Conservation (phyloP, 768 basidiomycete genomes). For the Peribolospora baueri region DNA sequence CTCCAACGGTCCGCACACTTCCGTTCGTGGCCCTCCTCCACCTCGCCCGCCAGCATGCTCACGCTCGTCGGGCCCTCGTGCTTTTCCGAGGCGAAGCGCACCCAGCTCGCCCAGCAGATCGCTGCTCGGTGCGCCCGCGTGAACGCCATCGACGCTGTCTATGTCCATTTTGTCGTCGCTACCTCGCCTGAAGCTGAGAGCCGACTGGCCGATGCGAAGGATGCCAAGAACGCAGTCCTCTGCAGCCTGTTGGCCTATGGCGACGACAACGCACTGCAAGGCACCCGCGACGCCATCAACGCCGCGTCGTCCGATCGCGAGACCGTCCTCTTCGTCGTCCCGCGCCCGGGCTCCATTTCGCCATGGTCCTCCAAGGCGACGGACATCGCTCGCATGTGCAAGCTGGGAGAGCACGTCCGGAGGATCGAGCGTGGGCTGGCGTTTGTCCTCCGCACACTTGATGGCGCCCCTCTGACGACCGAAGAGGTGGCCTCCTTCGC, state of each 20-base stretch:
- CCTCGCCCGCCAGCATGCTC: constrained; percentile 31
- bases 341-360: constrained; percentile 72
- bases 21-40: background rate
- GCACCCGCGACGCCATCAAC: constrained; percentile 18
- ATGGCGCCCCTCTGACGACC: constrained; percentile 23
- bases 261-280: constrained; percentile 35
- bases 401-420: constrained; percentile 42
- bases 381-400: constrained; percentile 73
- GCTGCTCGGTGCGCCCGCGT: constrained; percentile 32
- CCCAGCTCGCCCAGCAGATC: constrained; percentile 37
- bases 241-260: constrained; percentile 62
- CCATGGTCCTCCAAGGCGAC: constrained; percentile 99
- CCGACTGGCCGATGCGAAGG: constrained; percentile 25
- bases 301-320: constrained; percentile 18
- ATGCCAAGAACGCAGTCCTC: constrained; percentile 31
- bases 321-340: constrained; percentile 46
- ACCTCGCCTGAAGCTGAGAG: constrained; percentile 16
- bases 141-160: constrained; percentile 51
- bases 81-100: constrained; percentile 44
- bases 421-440: constrained; percentile 66
- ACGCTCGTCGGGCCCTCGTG: constrained; percentile 52
- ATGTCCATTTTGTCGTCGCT: constrained; percentile 62
- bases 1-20: too few species aligned
- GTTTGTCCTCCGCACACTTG: constrained; percentile 34
- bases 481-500: constrained; percentile 33